These are phyloP conservation scores for Nicotiana obtusifolia DNA, from an alignment of 257 asterid genomes.

Conservation along the genomic window DNA sequence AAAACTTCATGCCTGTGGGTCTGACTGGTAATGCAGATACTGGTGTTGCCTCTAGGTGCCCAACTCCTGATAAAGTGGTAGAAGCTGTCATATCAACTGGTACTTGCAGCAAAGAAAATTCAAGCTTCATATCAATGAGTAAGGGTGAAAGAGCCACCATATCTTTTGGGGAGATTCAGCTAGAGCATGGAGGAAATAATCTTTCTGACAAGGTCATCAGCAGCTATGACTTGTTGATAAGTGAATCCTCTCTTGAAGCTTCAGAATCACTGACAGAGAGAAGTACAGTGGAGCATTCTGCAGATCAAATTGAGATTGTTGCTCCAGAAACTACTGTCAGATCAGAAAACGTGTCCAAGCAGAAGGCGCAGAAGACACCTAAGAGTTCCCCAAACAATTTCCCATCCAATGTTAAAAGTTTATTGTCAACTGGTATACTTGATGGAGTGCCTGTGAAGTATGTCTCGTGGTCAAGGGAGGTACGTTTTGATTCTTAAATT, in stretches of 20 bases:
- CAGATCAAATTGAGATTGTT: conserved; percentile 22
- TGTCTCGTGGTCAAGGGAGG: conserved; percentile 90
- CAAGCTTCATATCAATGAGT: conserved; percentile 35
- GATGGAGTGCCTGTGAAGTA: conserved; percentile 91
- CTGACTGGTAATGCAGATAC: conserved; percentile 27
- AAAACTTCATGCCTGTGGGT: conserved; percentile 22
- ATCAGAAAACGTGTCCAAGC: conserved; percentile 17
- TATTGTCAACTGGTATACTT: conserved; percentile 72
- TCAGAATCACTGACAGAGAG: conserved; percentile 22
- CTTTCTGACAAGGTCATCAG: conserved; percentile 32
- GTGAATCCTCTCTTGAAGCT: conserved; percentile 38
- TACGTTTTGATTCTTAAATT: conserved; percentile 18
- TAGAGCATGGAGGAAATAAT: conserved; percentile 26
- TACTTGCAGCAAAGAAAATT: conserved; percentile 28
- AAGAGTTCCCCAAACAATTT: conserved; percentile 43
- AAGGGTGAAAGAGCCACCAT: conserved; percentile 39
- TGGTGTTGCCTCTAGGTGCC: conserved; percentile 8
- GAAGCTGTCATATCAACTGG: conserved; percentile 25
- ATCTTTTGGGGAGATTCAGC: conserved; percentile 34
- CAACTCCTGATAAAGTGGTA: conserved; percentile 25
- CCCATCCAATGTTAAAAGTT: conserved; percentile 67
- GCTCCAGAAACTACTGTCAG: conserved; percentile 19
- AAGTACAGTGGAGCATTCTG: conserved; percentile 24
- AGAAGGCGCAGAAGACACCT: conserved; percentile 39
- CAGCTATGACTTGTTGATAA: conserved; percentile 27